These are phyloP conservation scores for Apium graveolens DNA, from an alignment of 129 eudicot genomes.

Conservation along the genomic window DNA sequence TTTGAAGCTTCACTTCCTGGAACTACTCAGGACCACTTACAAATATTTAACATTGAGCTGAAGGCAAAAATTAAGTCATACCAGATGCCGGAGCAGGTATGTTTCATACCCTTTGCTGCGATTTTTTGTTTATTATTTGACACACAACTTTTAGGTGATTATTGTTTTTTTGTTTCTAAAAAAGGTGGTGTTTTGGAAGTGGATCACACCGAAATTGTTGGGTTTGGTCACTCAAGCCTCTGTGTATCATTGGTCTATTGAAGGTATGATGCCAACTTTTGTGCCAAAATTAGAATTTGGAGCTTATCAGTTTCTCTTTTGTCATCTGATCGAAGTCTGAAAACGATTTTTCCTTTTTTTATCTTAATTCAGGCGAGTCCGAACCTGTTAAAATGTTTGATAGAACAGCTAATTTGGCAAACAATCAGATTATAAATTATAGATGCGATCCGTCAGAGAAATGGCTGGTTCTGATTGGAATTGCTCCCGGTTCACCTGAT, in stretches of 20 bases:
- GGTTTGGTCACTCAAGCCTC: slow-evolving; percentile 93
- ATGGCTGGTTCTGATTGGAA: slow-evolving; percentile 95
- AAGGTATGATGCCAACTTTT: slow-evolving; percentile 36
- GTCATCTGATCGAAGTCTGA: neutral
- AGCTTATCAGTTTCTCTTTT: neutral
- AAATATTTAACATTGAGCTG: slow-evolving; percentile 85
- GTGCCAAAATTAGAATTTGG: neutral
- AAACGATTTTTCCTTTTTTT: neutral
- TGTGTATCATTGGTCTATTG: slow-evolving; percentile 97
- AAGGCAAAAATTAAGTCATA: slow-evolving; percentile 85
- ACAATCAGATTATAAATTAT: slow-evolving; percentile 87
- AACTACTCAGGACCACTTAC: slow-evolving; percentile 91
- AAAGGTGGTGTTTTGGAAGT: slow-evolving; percentile 95
- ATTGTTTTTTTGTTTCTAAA: neutral
- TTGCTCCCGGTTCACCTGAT: slow-evolving; percentile 94
- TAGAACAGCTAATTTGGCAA: slow-evolving; percentile 81
- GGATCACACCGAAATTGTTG: slow-evolving; percentile 85
- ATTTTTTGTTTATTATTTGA: neutral
- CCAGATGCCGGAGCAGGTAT: slow-evolving; percentile 99
- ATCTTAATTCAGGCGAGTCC: slow-evolving; percentile 66
- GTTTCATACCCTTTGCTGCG: neutral
- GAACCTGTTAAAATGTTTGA: slow-evolving; percentile 94
- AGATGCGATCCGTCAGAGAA: slow-evolving; percentile 85
- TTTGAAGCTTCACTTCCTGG: slow-evolving; percentile 90
- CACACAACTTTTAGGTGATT: slow-evolving; percentile 4